phyloP scores from a whole-genome alignment of 2,329 filamentous ascomycete species.

The Sarocladium brachiariae region DNA sequence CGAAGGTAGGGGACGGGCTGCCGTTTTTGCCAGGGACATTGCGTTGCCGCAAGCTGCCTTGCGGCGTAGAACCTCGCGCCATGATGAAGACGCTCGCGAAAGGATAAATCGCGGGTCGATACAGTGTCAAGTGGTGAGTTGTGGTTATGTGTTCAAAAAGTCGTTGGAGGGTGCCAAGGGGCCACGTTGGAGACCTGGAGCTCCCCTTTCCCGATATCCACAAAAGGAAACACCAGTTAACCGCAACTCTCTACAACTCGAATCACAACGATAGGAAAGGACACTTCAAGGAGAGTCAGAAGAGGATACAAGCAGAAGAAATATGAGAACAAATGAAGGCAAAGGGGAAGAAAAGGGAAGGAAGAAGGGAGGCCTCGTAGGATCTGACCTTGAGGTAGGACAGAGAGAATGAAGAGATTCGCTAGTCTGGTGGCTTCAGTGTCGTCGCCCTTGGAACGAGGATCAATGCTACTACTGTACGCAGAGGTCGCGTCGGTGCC shows the following conservation, averaged over 20 bases:
- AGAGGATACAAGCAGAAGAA: constrained; percentile 5
- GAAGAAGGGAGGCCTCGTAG: neutral
- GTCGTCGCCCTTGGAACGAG: neutral
- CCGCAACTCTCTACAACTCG: neutral
- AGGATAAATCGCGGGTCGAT: neutral
- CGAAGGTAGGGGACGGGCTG: constrained; percentile 29
- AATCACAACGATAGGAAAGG: neutral
- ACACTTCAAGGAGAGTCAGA: neutral
- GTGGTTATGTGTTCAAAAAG: constrained; percentile 1
- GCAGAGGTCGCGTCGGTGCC: too few relatives aligned
- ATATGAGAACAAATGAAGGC: constrained; percentile 8
- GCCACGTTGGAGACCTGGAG: constrained; percentile 4
- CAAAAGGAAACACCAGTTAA: neutral
- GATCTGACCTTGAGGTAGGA: neutral
- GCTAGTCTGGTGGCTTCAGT: neutral
- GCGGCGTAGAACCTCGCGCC: constrained; percentile 43
- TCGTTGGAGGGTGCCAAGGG: neutral
- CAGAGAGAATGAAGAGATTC: neutral
- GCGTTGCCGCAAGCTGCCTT: constrained; percentile 54
- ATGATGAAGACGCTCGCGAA: constrained; percentile 26
- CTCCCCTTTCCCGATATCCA: constrained; percentile 6
- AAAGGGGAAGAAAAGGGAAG: neutral
- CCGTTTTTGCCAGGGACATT: constrained; percentile 45
- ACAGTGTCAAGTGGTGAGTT: neutral
- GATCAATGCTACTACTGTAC: too few relatives aligned